Base-by-base conservation (phyloP, 139 green algal genomes). In the Haematococcus sp. region DNA sequence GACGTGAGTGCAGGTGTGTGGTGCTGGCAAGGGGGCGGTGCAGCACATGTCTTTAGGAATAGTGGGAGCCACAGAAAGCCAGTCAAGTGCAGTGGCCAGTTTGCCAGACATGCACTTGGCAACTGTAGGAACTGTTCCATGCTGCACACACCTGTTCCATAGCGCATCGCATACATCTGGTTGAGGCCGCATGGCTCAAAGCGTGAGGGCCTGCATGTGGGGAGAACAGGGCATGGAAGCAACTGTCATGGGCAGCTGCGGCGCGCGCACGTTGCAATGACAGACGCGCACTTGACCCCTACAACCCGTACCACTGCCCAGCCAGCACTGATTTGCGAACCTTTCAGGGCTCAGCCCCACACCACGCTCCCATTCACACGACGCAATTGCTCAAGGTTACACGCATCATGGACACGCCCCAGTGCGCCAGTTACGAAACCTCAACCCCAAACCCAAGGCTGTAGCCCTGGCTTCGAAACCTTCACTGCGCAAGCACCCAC, bases 181-280 rank as follows among this genome's bases (percentile, higher is more conserved):
- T 91, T 93, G 46, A 94, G 77, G 30, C 89, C 89, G 75, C 89
- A 94, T 25, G 89, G 89, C 84, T 94, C 89, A 90, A 92, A 94
- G 16, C 89, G 73, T 16, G 71, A 87, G 15, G 89, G 89, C 88
- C 97, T 96, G 86, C 60, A 97, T 73, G 15, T 95, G 91, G 87
- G 97, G 93, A 44, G 80, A 88, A 16, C 80, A 88, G 0, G 93
- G 91, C 22, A 93, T 88, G 76, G 97, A n/a, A n/a, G n/a, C n/a
- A 94, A 43, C 58, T 72, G 44, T 22, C n/a, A 15, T 15, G 15
- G 15, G 44, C 11, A 54, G 44, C 15, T 54, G 13, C 13, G 44
- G 44, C 44, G 44, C 44, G 13, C 11, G 13, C 11, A 54, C 15
- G 11, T 11, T 15, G 11, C 44, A 54, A 54, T 11, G 44, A 15